Evolutionary conservation across 768 basidiomycete genomes (phyloP).

Genomic region (Termitomyces sp.): DNA sequence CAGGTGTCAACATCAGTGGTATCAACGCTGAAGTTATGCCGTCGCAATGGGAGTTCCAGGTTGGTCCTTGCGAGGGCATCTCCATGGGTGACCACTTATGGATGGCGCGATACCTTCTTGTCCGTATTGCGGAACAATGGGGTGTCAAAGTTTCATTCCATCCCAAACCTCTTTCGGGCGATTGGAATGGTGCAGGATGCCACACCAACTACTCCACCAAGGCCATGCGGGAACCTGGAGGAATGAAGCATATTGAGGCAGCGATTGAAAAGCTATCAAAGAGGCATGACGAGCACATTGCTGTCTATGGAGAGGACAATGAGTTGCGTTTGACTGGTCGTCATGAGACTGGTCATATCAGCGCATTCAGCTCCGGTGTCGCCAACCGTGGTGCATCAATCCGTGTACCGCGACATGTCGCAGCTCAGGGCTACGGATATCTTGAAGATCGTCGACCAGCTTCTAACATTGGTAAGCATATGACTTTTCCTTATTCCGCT

Average conservation of each 20-base stretch:
- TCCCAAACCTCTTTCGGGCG: conserved; percentile 94
- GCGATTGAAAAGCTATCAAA: conserved; percentile 92
- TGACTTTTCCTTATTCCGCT: conserved; percentile 5
- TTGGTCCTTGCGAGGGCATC: conserved; percentile 97
- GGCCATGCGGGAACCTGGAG: conserved; percentile 90
- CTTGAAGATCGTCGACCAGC: conserved; percentile 96
- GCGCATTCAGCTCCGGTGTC: conserved; percentile 87
- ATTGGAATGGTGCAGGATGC: conserved; percentile 99
- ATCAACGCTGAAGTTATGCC: conserved; percentile 99
- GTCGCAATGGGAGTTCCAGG: conserved; percentile 99
- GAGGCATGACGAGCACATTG: conserved; percentile 92
- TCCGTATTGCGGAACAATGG: conserved; percentile 98
- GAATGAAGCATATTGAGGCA: conserved; percentile 86
- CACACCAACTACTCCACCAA: conserved; percentile 98
- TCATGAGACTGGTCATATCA: conserved; percentile 97
- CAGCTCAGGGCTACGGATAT: conserved; percentile 90
- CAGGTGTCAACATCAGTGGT: conserved; percentile 96
- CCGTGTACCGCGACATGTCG: conserved; percentile 93
- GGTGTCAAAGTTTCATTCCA: conserved; percentile 98
- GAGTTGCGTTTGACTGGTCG: conserved; percentile 93
- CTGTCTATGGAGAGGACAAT: conserved; percentile 97
- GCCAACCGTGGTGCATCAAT: conserved; percentile 97
- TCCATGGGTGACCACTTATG: conserved; percentile 99
- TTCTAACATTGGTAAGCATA: conserved; percentile 86
- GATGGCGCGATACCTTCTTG: conserved; percentile 96